These are phyloP conservation scores for Apophysomyces trapeziformis DNA, from an alignment of 371 early-diverging fungal species.

Conservation along the genomic window DNA sequence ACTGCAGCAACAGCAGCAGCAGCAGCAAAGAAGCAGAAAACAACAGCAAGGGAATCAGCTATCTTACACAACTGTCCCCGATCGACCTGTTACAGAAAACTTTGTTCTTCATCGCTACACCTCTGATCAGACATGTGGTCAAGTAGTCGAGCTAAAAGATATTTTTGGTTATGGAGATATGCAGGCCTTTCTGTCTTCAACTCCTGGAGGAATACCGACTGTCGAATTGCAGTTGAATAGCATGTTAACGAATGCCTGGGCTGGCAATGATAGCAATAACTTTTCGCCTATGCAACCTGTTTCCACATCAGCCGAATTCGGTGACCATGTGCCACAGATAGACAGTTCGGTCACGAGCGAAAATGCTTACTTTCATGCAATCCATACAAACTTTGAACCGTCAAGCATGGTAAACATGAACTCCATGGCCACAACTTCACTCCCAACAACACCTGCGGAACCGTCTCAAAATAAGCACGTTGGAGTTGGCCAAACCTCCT, in stretches of 20 bases:
- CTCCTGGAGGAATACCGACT: constrained; percentile 14
- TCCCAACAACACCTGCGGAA: constrained; percentile 3
- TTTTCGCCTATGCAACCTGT: constrained; percentile 9
- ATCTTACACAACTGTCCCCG: background rate
- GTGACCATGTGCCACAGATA: constrained; percentile 3
- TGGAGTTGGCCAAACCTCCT: background rate
- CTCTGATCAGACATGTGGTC: constrained; percentile 52
- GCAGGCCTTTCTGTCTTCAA: constrained; percentile 8
- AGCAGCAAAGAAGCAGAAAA: constrained; percentile 6
- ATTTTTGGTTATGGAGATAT: constrained; percentile 31
- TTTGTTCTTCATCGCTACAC: constrained; percentile 52
- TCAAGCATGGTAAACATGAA: background rate
- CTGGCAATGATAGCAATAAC: background rate
- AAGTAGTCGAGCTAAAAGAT: constrained; percentile 48
- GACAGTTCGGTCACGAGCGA: constrained; percentile 1
- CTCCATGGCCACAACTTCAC: background rate
- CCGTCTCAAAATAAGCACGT: background rate
- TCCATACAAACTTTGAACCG: background rate
- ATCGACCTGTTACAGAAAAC: constrained; percentile 19
- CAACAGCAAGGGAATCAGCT: constrained; percentile 24
- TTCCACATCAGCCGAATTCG: constrained; percentile 7
- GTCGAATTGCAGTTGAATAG: constrained; percentile 14
- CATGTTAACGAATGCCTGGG: constrained; percentile 8
- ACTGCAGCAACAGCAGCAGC: constrained; percentile 8
- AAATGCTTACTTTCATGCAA: constrained; percentile 10